Evolutionary conservation across 768 basidiomycete species (phyloP).

Genomic region (Pulveroboletus sp.): DNA sequence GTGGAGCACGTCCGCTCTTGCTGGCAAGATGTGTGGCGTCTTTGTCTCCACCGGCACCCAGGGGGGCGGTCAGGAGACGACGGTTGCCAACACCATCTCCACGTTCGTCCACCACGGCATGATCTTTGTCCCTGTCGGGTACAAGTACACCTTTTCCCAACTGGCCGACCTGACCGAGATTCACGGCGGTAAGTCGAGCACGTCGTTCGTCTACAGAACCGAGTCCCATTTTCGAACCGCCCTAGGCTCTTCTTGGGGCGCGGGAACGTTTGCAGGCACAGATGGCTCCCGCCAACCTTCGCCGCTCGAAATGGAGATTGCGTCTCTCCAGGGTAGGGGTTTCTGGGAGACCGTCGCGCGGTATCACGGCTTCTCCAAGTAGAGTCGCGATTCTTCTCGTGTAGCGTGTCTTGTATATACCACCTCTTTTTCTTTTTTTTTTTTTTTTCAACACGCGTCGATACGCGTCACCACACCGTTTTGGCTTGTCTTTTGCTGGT

Average conservation of each 20-base stretch:
- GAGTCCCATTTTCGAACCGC: no score
- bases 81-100: slow-evolving; percentile 35
- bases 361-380: slow-evolving; percentile 21
- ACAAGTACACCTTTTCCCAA: slow-evolving; percentile 38
- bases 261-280: slow-evolving; percentile 58
- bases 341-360: slow-evolving; percentile 50
- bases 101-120: slow-evolving; percentile 54
- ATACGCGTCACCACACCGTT: no score
- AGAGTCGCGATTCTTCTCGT: not conserved
- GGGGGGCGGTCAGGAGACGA: slow-evolving; percentile 46
- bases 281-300: slow-evolving; percentile 59
- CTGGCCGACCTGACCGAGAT: slow-evolving; percentile 39
- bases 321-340: slow-evolving; percentile 49
- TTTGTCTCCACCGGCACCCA: slow-evolving; percentile 45
- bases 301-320: slow-evolving; percentile 52
- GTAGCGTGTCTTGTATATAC: slow-evolving; percentile 1
- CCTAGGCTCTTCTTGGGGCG: slow-evolving; percentile 74
- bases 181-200: slow-evolving; percentile 39
- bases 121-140: slow-evolving; percentile 51
- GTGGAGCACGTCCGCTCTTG: slow-evolving; percentile 38
- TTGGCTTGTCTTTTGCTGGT: no score
- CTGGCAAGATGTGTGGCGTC: slow-evolving; percentile 43
- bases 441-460: not conserved
- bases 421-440: not conserved
- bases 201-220: not conserved